Evolutionary conservation across 1,139 yeast genomes (phyloP), one percentile per base, ranked within the genome.

Genomic region (Hansenula lynferdii): DNA sequence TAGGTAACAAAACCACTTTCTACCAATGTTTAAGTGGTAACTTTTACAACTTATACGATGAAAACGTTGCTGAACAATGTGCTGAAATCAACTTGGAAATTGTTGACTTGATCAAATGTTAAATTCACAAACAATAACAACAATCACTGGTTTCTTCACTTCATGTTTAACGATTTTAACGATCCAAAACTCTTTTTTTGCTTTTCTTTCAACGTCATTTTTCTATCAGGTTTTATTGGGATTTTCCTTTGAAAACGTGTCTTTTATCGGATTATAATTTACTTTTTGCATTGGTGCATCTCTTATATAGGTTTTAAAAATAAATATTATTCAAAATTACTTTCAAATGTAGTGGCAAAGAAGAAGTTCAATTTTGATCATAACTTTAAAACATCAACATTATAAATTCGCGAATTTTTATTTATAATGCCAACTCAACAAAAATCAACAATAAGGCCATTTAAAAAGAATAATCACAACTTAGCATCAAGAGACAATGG

Each of bases 1-100:
- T 84, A 50, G 92, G 92, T 67, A 67, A 70, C 64, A 58, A 62
- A 42, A 73, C 75, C 47, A 67, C 69, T 49, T 84, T 84, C 80
- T 83, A 75, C 77, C 87, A 82, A 70, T 84, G 94, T 72, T 64
- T 73, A 53, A 80, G 89, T 28, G 94, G 94, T 55, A 70, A 70
- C 57, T 84, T 84, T 79, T 82, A 80, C 82, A 84, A 84, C 77
- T 72, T 84, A 64, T 84, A 84, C 67, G 86, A 82, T 58, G 69
- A 80, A 66, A 65, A 72, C 49, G 66, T 80, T 46, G 89, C 85
- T 51, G 65, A 60, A 35, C 87, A 80, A 62, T 84, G 94, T 72
- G 49, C 64, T 39, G 69, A 77, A 37, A 86, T 84, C 50, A 65
- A 80, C 61, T 72, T 84, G 55, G 70, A 69, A 47, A 67, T 81